A percentile compares a stretch with the other conserved stretches of the same genome.
These are phyloP conservation scores for Amanita pallidorosea DNA, from an alignment of 768 basidiomycete genomes.

Conservation along the genomic window DNA sequence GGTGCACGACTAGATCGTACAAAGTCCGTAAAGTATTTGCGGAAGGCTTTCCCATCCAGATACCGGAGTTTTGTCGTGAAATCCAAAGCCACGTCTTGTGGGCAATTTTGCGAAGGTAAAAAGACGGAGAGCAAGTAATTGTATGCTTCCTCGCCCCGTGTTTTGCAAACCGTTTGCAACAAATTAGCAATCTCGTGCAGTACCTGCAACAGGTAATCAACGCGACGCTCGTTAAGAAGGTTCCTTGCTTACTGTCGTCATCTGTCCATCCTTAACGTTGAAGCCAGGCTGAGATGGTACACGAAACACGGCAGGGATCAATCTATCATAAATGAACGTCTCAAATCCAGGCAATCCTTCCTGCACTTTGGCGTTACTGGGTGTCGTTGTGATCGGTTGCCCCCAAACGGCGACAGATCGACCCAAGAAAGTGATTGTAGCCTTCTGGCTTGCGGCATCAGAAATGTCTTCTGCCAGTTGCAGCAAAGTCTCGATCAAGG, in stretches of 20 bases:
- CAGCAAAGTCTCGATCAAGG: slow-evolving; percentile 65
- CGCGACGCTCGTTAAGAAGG: background rate
- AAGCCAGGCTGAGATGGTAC: slow-evolving; percentile 72
- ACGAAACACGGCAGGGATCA: slow-evolving; percentile 75
- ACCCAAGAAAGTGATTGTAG: slow-evolving; percentile 71
- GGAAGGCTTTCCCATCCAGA: slow-evolving; percentile 64
- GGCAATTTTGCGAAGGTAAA: slow-evolving; percentile 86
- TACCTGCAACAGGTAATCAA: slow-evolving; percentile 38
- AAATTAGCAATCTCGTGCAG: slow-evolving; percentile 84
- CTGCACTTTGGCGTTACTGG: slow-evolving; percentile 19
- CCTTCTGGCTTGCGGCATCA: slow-evolving; percentile 68
- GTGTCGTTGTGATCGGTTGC: slow-evolving; percentile 27
- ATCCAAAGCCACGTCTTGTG: slow-evolving; percentile 62
- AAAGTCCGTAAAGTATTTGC: slow-evolving; percentile 83
- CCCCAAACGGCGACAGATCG: slow-evolving; percentile 63
- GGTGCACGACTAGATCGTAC: slow-evolving; percentile 60
- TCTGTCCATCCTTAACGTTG: slow-evolving; percentile 84
- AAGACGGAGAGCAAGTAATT: slow-evolving; percentile 71
- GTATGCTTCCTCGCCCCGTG: slow-evolving; percentile 73
- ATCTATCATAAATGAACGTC: slow-evolving; percentile 77
- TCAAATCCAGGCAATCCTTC: slow-evolving; percentile 80
- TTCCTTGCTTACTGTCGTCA: slow-evolving; percentile 52
- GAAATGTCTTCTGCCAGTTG: slow-evolving; percentile 63
- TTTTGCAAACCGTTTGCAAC: slow-evolving; percentile 67
- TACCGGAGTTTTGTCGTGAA: slow-evolving; percentile 69